Evolutionary conservation across 2,329 filamentous ascomycete species (phyloP).

Genomic region (Fusarium sp.): DNA sequence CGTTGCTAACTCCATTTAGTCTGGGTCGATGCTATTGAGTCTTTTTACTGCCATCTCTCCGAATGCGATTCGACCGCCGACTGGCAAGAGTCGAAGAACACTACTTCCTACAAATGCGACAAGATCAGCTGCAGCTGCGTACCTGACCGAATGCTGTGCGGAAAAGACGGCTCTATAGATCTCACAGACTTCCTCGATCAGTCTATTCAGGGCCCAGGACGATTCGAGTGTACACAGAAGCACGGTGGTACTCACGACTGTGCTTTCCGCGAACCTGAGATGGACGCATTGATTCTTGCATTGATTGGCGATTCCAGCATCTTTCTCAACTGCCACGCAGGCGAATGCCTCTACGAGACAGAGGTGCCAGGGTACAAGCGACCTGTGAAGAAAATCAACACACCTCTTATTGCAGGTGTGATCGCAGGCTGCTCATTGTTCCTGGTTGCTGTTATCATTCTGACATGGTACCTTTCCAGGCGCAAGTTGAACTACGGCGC

Average conservation of each 20-base stretch:
- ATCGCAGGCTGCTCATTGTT: conserved; percentile 90
- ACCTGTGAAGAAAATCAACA: conserved; percentile 95
- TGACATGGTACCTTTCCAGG: conserved; percentile 89
- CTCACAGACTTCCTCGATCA: conserved; percentile 88
- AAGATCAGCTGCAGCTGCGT: conserved; percentile 90
- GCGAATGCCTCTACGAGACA: conserved; percentile 93
- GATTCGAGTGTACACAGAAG: conserved; percentile 79
- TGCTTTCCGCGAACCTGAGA: conserved; percentile 88
- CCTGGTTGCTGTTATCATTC: conserved; percentile 85
- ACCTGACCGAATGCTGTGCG: conserved; percentile 91
- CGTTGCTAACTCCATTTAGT: conserved; percentile 63
- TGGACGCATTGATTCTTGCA: conserved; percentile 88
- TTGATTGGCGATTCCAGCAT: conserved; percentile 96
- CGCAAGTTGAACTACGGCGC: conserved; percentile 77
- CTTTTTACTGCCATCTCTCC: conserved; percentile 93
- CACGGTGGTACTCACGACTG: conserved; percentile 75
- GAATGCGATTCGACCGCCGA: conserved; percentile 81
- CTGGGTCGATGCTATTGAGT: conserved; percentile 94
- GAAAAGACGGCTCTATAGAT: conserved; percentile 90
- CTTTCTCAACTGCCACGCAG: conserved; percentile 81
- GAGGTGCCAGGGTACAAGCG: conserved; percentile 91
- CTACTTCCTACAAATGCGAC: conserved; percentile 86
- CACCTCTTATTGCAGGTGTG: conserved; percentile 91
- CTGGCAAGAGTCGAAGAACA: conserved; percentile 78
- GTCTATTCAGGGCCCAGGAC: conserved; percentile 87